These are phyloP conservation scores for Lactuca saligna DNA, from an alignment of 129 eudicot genomes.

Conservation along the genomic window DNA sequence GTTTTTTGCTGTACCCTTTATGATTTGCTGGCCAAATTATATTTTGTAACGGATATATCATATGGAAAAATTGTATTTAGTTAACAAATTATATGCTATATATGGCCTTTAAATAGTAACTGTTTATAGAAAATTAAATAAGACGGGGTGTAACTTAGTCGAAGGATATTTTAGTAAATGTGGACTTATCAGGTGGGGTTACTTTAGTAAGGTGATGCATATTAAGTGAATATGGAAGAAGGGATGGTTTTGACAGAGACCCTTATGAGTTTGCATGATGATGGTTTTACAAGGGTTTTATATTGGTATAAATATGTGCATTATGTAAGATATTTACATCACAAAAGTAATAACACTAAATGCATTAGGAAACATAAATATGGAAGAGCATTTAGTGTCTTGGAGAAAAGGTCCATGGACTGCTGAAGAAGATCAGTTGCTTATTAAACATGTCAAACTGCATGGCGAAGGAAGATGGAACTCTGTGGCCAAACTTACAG, in stretches of 20 bases:
- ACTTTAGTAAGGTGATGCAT: conserved; percentile 23
- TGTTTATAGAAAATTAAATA: neutral
- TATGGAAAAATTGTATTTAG: too few relatives aligned
- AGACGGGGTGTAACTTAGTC: neutral
- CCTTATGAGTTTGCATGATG: conserved; percentile 17
- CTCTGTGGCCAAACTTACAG: conserved; percentile 77
- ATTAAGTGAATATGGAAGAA: conserved; percentile 20
- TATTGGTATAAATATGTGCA: conserved; percentile 65
- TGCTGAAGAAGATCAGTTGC: conserved; percentile 76
- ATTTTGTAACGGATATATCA: too few relatives aligned
- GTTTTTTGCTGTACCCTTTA: neutral
- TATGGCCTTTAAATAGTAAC: too few relatives aligned
- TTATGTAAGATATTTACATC: conserved; percentile 43
- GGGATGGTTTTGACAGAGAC: conserved; percentile 37
- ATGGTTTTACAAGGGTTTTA: conserved; percentile 19
- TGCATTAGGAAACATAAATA: conserved; percentile 16
- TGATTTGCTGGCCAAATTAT: too few relatives aligned
- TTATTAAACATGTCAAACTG: conserved; percentile 70
- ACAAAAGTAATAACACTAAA: conserved; percentile 28
- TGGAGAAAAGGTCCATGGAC: conserved; percentile 99
- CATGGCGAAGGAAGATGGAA: conserved; percentile 98
- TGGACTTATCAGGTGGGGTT: conserved; percentile 10
- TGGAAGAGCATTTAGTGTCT: conserved; percentile 36
- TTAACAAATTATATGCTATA: too few relatives aligned
- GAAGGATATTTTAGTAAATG: conserved; percentile 37